Evolutionary conservation across 1,139 yeast genomes (phyloP).

Genomic region (Kodamaea sp.): DNA sequence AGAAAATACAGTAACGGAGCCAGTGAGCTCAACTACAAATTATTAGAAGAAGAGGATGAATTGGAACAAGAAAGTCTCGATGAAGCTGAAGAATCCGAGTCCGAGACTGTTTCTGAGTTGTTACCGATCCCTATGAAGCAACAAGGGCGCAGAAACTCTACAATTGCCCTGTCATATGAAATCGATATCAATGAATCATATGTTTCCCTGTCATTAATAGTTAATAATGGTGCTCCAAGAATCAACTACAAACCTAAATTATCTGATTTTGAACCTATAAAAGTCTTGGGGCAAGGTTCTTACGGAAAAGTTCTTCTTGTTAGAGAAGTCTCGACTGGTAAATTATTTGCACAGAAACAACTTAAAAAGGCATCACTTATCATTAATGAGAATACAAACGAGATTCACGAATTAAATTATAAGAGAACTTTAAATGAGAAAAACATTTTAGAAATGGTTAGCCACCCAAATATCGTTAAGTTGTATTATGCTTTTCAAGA

Average conservation of each 20-base stretch:
- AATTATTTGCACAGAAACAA: conserved; percentile 41
- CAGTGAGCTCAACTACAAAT: conserved; percentile 13
- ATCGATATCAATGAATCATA: conserved; percentile 22
- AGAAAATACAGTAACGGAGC: not conserved
- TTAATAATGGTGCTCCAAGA: conserved; percentile 5
- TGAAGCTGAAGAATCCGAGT: conserved; percentile 10
- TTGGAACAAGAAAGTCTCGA: conserved; percentile 3
- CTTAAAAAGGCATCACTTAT: conserved; percentile 37
- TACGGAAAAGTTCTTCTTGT: conserved; percentile 42
- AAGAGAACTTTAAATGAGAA: conserved; percentile 41
- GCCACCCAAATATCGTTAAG: conserved; percentile 87
- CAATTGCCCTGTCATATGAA: conserved; percentile 23
- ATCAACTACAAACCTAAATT: conserved; percentile 16
- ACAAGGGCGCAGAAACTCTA: conserved; percentile 14
- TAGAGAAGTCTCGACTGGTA: conserved; percentile 30
- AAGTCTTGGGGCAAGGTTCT: conserved; percentile 42
- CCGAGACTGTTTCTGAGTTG: conserved; percentile 15
- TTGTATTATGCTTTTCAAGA: conserved; percentile 90
- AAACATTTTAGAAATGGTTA: conserved; percentile 40
- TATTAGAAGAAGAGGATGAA: conserved; percentile 9
- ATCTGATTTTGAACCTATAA: conserved; percentile 34
- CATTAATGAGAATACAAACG: conserved; percentile 35
- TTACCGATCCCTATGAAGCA: conserved; percentile 17
- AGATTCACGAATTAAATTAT: conserved; percentile 35
- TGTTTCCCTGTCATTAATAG: conserved; percentile 16